Conservation (phyloP, 2,329 filamentous ascomycete genomes). For the Clonostachys byssicola region DNA sequence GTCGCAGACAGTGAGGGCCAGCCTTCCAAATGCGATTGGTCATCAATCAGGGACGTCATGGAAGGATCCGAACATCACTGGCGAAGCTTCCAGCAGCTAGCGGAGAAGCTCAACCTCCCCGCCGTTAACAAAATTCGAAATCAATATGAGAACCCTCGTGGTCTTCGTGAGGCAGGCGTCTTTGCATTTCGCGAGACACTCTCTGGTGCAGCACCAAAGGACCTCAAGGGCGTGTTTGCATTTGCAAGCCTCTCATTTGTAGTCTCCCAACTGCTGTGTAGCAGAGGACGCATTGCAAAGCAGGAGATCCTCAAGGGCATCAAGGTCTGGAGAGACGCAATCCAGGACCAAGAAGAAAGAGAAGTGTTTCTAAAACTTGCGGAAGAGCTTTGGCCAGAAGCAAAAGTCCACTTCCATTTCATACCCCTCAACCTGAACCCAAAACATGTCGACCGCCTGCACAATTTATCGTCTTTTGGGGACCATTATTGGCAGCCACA, state of each 20-base stretch:
- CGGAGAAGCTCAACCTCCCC: not conserved
- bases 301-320: constrained; percentile 6
- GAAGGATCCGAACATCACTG: constrained; percentile 2
- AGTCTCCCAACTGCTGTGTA: constrained; percentile 4
- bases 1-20: not conserved
- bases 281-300: not conserved
- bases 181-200: constrained; percentile 10
- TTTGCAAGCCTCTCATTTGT: constrained; percentile 12
- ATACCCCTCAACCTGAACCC: not conserved
- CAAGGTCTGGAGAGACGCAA: constrained; percentile 6
- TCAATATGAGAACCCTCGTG: constrained; percentile 4
- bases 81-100: constrained; percentile 2
- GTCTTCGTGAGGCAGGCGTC: constrained; percentile 6
- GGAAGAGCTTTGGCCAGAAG: constrained; percentile 8
- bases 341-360: constrained; percentile 4
- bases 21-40: not conserved
- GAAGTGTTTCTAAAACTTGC: constrained; percentile 5
- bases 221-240: constrained; percentile 7
- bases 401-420: constrained; percentile 4
- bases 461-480: too few relatives aligned
- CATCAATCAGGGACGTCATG: not conserved
- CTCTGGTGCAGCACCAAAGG: not conserved
- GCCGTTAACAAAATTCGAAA: constrained; percentile 4
- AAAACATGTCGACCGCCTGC: too few relatives aligned
- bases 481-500: too few relatives aligned